These are phyloP conservation scores for Schoenoplectus tabernaemontani DNA, from an alignment of 202 grass and related monocot species.

Conservation along the genomic window DNA sequence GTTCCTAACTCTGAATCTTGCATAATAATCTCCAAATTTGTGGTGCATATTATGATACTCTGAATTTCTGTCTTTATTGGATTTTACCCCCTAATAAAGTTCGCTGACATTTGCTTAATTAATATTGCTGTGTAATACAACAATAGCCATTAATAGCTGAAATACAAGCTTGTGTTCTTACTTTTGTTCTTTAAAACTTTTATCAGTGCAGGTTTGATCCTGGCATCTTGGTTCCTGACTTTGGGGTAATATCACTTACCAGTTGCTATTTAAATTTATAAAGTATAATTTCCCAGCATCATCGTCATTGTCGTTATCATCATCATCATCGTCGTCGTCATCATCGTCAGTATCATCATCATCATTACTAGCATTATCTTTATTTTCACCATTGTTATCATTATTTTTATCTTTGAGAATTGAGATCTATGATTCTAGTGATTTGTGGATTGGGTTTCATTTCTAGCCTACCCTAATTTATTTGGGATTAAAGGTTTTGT, in stretches of 20 bases:
- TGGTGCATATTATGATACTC: neutral
- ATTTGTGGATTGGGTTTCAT: too few relatives aligned
- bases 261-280: neutral
- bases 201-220: conserved; percentile 90
- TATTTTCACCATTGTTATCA: too few relatives aligned
- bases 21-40: neutral
- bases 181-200: conserved; percentile 7
- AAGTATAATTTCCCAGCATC: neutral
- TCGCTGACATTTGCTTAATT: neutral
- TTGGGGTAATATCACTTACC: conserved; percentile 51
- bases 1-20: neutral
- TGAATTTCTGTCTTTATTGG: too few relatives aligned
- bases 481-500: too few relatives aligned
- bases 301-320: too few relatives aligned
- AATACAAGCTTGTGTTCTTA: neutral
- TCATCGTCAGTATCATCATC: too few relatives aligned
- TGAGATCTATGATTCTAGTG: too few relatives aligned
- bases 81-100: neutral
- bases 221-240: conserved; percentile 95
- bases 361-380: too few relatives aligned
- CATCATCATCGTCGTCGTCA: too few relatives aligned
- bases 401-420: too few relatives aligned
- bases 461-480: too few relatives aligned
- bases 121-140: neutral
- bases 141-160: neutral